Evolutionary conservation across 352 stramenopile species (phyloP).

Genomic region (Phytophthora sojae): DNA sequence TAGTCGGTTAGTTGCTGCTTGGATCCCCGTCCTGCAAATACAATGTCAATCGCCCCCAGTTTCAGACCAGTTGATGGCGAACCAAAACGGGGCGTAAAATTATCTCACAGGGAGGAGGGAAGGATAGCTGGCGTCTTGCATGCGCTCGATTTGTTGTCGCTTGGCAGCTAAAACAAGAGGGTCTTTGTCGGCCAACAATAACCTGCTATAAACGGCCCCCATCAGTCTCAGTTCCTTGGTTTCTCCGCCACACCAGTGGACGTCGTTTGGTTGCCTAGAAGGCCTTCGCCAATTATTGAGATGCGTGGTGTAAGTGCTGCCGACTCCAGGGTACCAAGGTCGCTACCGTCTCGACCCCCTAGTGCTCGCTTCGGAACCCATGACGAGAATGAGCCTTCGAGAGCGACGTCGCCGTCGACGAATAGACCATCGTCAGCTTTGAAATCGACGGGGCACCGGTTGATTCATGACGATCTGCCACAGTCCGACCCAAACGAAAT

Average conservation of each 20-base stretch:
- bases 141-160: not conserved
- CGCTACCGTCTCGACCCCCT: conserved; percentile 10
- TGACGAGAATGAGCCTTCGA: conserved; percentile 9
- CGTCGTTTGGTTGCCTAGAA: not conserved
- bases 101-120: not conserved
- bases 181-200: conserved; percentile 3
- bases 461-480: conserved; percentile 34
- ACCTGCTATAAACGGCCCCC: conserved; percentile 4
- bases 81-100: not conserved
- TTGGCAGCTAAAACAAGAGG: not conserved
- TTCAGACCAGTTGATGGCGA: not conserved
- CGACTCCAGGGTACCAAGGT: conserved; percentile 22
- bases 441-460: conserved; percentile 25
- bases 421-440: conserved; percentile 22
- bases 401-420: not conserved
- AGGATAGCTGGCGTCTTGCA: not conserved
- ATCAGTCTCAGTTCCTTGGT: not conserved
- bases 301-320: conserved; percentile 20
- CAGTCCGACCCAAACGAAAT: conserved; percentile 5
- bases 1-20: not conserved
- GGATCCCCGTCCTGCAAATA: not conserved
- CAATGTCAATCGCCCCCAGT: not conserved
- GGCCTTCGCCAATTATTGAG: conserved; percentile 11
- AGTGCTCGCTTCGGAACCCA: conserved; percentile 13
- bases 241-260: not conserved